Conservation (phyloP, 140 eudicot species). For the Senecio squalidus region DNA sequence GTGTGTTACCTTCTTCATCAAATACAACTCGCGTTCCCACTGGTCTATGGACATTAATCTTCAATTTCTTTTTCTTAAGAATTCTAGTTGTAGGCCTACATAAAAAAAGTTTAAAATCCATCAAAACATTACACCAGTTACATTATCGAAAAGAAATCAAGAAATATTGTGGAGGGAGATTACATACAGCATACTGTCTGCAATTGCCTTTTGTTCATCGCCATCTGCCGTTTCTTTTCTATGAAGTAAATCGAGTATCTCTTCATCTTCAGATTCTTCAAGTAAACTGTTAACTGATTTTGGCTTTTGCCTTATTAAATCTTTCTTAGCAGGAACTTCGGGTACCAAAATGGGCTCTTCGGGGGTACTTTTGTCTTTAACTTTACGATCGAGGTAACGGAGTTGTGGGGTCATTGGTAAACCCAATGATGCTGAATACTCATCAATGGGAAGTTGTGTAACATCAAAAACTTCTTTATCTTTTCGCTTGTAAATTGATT, state of each 20-base stretch:
- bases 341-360: constrained; percentile 30
- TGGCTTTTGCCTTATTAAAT: constrained; percentile 20
- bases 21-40: constrained; percentile 82
- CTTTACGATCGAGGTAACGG: constrained; percentile 67
- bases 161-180: background rate
- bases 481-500: constrained; percentile 56
- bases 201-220: constrained; percentile 29
- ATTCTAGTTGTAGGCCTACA: constrained; percentile 67
- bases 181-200: constrained; percentile 43
- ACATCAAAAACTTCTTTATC: constrained; percentile 91
- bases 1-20: constrained; percentile 82
- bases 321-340: constrained; percentile 33
- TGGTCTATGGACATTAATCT: constrained; percentile 84
- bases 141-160: background rate
- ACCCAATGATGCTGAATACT: constrained; percentile 86
- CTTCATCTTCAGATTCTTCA: constrained; percentile 39
- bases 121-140: background rate
- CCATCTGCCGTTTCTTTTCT: constrained; percentile 33
- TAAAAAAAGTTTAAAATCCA: constrained; percentile 1
- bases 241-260: constrained; percentile 37
- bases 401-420: constrained; percentile 93
- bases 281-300: constrained; percentile 4
- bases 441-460: constrained; percentile 75
- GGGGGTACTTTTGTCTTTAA: constrained; percentile 26
- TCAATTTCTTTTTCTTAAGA: constrained; percentile 83